Evolutionary conservation across 306 rosid species (phyloP).

Genomic region (Fragaria ananassa): DNA sequence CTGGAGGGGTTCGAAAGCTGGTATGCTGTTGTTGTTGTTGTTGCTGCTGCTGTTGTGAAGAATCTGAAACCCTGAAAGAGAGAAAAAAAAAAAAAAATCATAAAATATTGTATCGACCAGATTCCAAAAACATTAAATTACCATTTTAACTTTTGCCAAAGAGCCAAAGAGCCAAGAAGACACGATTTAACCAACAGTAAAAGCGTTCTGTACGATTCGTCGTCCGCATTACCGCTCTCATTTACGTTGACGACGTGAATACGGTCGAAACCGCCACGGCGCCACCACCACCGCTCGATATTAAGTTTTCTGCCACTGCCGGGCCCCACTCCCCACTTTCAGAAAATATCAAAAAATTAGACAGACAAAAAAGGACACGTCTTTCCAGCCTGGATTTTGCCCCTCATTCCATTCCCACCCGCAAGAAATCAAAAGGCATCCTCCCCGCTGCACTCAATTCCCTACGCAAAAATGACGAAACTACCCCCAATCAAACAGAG

Average conservation of each 20-base stretch:
- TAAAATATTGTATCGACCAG: no score
- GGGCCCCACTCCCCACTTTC: not conserved
- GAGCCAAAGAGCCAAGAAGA: not conserved
- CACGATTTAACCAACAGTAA: not conserved
- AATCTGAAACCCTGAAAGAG: no score
- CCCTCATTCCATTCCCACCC: not conserved
- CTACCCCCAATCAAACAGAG: not conserved
- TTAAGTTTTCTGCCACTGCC: not conserved
- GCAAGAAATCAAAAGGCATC: not conserved
- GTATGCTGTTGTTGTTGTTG: no score
- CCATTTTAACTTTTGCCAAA: no score
- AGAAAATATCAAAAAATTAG: not conserved
- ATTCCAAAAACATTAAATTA: no score
- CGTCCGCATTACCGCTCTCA: not conserved
- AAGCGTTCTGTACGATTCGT: not conserved
- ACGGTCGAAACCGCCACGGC: not conserved
- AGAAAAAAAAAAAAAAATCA: no score
- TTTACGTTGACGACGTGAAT: not conserved
- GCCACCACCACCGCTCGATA: not conserved
- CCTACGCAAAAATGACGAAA: not conserved
- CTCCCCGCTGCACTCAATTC: not conserved
- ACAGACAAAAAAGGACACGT: conserved; percentile 20
- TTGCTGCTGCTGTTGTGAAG: no score
- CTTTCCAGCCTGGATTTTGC: conserved; percentile 56
- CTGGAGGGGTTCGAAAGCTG: no score